Conservation (phyloP, 176 grass and related monocot species). For the Cenchrus purpureus region DNA sequence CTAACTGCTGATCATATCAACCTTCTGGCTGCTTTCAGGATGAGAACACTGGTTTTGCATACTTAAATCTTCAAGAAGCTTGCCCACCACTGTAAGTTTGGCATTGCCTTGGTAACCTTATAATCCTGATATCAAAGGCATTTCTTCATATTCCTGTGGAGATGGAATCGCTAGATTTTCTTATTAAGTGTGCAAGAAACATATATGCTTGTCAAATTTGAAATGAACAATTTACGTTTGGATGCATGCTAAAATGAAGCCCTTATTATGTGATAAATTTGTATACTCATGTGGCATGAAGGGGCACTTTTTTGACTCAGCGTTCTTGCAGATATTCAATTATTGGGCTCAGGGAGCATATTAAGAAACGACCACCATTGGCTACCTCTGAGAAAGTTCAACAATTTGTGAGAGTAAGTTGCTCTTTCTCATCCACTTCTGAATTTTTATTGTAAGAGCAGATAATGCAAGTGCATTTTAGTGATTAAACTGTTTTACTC, state of each 20-base stretch:
- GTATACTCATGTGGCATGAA: not conserved
- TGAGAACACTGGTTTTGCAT: constrained; percentile 83
- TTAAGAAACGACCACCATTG: constrained; percentile 93
- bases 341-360: constrained; percentile 87
- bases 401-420: constrained; percentile 89
- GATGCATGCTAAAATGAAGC: not conserved
- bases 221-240: not conserved
- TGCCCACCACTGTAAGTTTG: constrained; percentile 84
- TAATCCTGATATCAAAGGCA: constrained; percentile 5
- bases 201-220: not conserved
- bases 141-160: constrained; percentile 9
- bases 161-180: not conserved
- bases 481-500: not conserved
- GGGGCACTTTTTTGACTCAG: not conserved
- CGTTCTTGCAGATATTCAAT: constrained; percentile 73
- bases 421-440: constrained; percentile 5
- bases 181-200: constrained; percentile 35
- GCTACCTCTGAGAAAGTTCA: constrained; percentile 99
- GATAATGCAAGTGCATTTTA: not conserved
- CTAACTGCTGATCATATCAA: constrained; percentile 20
- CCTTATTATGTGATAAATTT: not conserved
- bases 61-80: constrained; percentile 82
- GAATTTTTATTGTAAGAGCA: constrained; percentile 14
- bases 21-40: constrained; percentile 61
- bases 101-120: constrained; percentile 39